Percentiles rank a stretch among this genome's conserved stretches.
Conservation (phyloP, 768 basidiomycete species). For the Xanthoconium stramineum region DNA sequence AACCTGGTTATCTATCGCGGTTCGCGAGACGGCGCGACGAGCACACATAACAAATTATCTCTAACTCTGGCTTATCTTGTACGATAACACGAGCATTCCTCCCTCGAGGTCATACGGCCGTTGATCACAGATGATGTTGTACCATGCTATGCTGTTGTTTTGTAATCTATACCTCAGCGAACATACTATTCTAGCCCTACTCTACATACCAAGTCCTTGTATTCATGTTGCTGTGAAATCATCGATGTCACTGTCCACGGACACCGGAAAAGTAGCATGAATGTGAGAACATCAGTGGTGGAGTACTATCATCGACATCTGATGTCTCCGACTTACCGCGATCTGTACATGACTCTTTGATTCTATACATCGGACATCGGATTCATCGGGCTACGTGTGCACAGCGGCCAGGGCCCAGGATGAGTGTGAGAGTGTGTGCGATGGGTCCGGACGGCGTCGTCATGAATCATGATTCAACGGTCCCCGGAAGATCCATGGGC, state of each 20-base stretch:
- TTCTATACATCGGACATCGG: background rate
- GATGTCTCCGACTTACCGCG: background rate
- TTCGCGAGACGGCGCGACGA: slow-evolving; percentile 1
- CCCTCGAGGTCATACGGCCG: background rate
- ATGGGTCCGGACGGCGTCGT: no score
- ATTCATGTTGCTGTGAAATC: slow-evolving; percentile 3
- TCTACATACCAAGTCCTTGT: slow-evolving; percentile 11
- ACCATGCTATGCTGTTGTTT: background rate
- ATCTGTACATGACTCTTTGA: background rate
- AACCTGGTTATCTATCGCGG: background rate
- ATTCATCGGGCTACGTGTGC: no score
- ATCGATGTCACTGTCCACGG: background rate
- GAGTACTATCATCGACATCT: no score
- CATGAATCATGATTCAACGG: no score
- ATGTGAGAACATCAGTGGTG: no score
- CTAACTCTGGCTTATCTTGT: slow-evolving; percentile 16
- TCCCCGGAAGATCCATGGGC: no score
- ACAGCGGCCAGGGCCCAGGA: no score
- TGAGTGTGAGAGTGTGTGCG: no score
- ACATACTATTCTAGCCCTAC: slow-evolving; percentile 13
- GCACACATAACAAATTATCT: slow-evolving; percentile 4
- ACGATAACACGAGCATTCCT: background rate
- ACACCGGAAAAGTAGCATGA: background rate
- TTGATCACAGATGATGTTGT: background rate
- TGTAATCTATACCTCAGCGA: slow-evolving; percentile 1